Percentiles rank a stretch among this genome's conserved stretches.
Evolutionary conservation across 345 rosid species (phyloP).

Genomic region (Acer yangbiense): DNA sequence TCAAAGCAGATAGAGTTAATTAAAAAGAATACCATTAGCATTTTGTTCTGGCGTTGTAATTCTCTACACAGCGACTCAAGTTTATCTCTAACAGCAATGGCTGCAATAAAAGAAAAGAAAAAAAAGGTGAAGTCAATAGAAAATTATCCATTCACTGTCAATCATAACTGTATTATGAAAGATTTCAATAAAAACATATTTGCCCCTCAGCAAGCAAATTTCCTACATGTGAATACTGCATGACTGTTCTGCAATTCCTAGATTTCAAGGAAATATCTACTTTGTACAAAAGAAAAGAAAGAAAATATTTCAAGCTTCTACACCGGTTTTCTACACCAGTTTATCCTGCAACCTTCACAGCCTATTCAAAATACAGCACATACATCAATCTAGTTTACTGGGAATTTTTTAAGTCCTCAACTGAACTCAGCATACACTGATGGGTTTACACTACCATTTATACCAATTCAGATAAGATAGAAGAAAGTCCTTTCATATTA

Average conservation of each 20-base stretch:
- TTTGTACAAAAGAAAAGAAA: not conserved
- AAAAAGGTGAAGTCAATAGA: not conserved
- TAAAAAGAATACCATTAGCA: constrained; percentile 67
- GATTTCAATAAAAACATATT: not conserved
- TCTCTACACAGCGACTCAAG: constrained; percentile 94
- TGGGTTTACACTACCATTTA: not conserved
- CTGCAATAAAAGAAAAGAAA: constrained; percentile 39
- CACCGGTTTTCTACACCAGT: not conserved
- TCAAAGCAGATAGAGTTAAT: not conserved
- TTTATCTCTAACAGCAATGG: constrained; percentile 79
- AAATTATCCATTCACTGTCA: not conserved
- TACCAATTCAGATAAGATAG: not conserved
- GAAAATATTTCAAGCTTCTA: not conserved
- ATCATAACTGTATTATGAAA: not conserved
- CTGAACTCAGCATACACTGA: not conserved
- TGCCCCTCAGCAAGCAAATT: not conserved
- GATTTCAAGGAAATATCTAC: not conserved
- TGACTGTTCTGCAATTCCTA: not conserved
- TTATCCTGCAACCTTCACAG: not conserved
- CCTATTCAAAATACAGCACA: not conserved
- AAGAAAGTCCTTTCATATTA: not conserved
- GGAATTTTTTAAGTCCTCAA: not conserved
- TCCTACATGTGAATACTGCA: not conserved
- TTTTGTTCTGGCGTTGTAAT: constrained; percentile 89
- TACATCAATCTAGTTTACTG: not conserved